phyloP scores from a whole-genome alignment of 2,329 filamentous ascomycete species.

The Ophiosphaerella herpotricha region DNA sequence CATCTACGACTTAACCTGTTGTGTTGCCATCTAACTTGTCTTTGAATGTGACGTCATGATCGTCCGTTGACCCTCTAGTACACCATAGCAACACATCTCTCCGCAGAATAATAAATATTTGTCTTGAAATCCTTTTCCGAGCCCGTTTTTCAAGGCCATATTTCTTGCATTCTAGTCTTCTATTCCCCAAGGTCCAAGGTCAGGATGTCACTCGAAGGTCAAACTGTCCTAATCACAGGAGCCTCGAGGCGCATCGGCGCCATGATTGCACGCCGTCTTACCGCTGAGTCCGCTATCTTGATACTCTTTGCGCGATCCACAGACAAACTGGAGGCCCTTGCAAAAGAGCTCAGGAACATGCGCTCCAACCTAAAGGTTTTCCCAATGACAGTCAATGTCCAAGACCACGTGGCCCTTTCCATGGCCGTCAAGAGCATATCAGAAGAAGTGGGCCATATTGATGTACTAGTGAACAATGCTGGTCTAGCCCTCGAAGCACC shows the following conservation, averaged over 20 bases:
- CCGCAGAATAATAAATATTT: background rate
- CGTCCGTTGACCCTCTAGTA: too few species aligned
- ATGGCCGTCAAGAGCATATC: slow-evolving; percentile 23
- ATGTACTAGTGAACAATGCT: slow-evolving; percentile 56
- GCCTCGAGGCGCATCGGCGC: slow-evolving; percentile 56
- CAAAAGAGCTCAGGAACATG: slow-evolving; percentile 16
- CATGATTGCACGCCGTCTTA: slow-evolving; percentile 49
- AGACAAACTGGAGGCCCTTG: slow-evolving; percentile 30
- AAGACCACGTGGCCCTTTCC: slow-evolving; percentile 36
- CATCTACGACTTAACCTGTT: background rate
- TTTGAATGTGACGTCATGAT: background rate
- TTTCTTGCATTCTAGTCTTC: background rate
- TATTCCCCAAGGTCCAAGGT: background rate
- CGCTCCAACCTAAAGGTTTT: slow-evolving; percentile 25
- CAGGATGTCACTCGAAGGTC: slow-evolving; percentile 31
- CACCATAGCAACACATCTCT: background rate
- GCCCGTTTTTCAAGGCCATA: background rate
- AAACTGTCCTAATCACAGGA: slow-evolving; percentile 42
- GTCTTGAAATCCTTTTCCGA: background rate
- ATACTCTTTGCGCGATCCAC: slow-evolving; percentile 50
- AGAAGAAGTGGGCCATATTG: slow-evolving; percentile 44
- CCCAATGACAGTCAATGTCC: slow-evolving; percentile 41
- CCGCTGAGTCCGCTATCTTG: slow-evolving; percentile 47
- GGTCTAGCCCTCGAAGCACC: slow-evolving; percentile 56
- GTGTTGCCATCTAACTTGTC: background rate